These are phyloP conservation scores for Claviceps sorghi DNA, from an alignment of 2,329 filamentous ascomycete genomes.

Conservation along the genomic window DNA sequence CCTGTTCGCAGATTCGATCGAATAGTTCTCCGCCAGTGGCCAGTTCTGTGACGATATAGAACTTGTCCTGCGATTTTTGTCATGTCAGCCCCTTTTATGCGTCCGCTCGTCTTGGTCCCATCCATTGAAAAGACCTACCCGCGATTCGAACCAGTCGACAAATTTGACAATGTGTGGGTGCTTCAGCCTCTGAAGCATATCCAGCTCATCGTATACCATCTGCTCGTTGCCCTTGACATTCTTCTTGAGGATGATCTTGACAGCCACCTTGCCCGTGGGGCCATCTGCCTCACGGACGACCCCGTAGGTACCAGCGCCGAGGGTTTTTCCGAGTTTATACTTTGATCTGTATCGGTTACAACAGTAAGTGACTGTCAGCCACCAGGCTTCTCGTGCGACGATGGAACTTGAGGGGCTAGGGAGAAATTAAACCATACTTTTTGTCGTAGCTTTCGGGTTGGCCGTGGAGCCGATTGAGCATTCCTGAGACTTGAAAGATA, in stretches of 20 bases:
- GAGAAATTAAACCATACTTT: slow-evolving; percentile 46
- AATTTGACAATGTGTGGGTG: slow-evolving; percentile 96
- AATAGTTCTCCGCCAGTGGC: slow-evolving; percentile 94
- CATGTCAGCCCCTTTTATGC: background rate
- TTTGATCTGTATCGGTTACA: slow-evolving; percentile 47
- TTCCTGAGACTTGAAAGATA: slow-evolving; percentile 52
- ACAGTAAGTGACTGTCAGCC: background rate
- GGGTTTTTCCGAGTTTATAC: slow-evolving; percentile 83
- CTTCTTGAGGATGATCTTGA: slow-evolving; percentile 99
- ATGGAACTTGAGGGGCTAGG: slow-evolving; percentile 13
- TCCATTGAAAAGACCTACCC: slow-evolving; percentile 38
- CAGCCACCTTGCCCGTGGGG: slow-evolving; percentile 69
- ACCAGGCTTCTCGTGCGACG: background rate
- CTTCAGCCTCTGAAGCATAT: slow-evolving; percentile 79
- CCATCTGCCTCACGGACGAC: slow-evolving; percentile 92
- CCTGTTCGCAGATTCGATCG: slow-evolving; percentile 94
- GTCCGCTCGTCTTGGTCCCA: background rate
- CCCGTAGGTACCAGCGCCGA: slow-evolving; percentile 94
- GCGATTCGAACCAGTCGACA: slow-evolving; percentile 97
- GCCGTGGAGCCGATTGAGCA: slow-evolving; percentile 91
- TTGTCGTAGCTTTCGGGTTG: slow-evolving; percentile 98
- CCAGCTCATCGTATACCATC: slow-evolving; percentile 96
- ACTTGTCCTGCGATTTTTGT: slow-evolving; percentile 61
- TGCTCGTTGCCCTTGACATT: slow-evolving; percentile 96
- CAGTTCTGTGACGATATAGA: slow-evolving; percentile 95